Conservation (phyloP, 2,329 filamentous ascomycete genomes). For the Lecanicillium sp. region DNA sequence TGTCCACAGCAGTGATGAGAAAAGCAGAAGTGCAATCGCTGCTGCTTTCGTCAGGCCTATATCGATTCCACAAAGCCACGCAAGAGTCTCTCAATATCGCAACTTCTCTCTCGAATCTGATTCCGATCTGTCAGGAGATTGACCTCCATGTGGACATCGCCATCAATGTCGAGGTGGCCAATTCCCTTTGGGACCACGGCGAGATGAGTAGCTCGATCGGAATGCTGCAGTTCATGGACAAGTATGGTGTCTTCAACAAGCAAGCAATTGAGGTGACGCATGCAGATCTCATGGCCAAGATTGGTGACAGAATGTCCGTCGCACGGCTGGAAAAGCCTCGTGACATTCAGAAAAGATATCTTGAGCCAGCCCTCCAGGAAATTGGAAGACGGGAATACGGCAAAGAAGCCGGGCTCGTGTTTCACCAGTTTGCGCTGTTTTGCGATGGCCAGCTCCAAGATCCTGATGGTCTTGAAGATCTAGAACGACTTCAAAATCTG, state of each 20-base stretch:
- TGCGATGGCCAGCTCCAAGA: conserved; percentile 93
- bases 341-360: conserved; percentile 78
- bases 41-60: conserved; percentile 66
- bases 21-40: conserved; percentile 72
- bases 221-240: conserved; percentile 71
- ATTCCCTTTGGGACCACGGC: conserved; percentile 88
- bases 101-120: conserved; percentile 73
- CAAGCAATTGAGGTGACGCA: conserved; percentile 68
- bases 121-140: conserved; percentile 61
- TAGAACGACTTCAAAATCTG: conserved; percentile 72
- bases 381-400: conserved; percentile 63
- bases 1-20: conserved; percentile 59
- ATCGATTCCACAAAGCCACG: conserved; percentile 70
- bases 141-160: conserved; percentile 72
- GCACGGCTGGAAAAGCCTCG: conserved; percentile 88
- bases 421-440: conserved; percentile 90
- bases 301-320: conserved; percentile 83
- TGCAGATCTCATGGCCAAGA: conserved; percentile 76
- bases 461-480: conserved; percentile 75
- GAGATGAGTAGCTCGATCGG: conserved; percentile 84
- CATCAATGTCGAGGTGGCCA: conserved; percentile 76
- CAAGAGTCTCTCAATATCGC: conserved; percentile 85
- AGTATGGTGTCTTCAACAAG: conserved; percentile 52
- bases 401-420: conserved; percentile 76
- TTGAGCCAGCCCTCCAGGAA: conserved; percentile 77